Percentiles rank a stretch among this genome's conserved stretches.
phyloP scores from a whole-genome alignment of 2,329 filamentous ascomycete genomes.

The Xylaria sp. region DNA sequence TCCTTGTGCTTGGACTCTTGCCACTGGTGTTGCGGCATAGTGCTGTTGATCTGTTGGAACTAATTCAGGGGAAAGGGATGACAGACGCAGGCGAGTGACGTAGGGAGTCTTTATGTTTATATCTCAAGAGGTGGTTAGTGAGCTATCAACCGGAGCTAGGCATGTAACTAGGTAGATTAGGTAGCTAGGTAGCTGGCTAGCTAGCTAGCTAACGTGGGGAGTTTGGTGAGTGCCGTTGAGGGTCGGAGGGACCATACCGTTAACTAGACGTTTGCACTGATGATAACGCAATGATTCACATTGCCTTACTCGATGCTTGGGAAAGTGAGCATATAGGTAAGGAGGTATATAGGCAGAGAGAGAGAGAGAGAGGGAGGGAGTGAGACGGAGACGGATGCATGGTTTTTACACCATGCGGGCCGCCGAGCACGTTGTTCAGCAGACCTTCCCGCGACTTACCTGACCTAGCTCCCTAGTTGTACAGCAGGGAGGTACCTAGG shows the following conservation, averaged over 20 bases:
- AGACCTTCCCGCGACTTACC: not conserved
- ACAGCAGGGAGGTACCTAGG: too few relatives aligned
- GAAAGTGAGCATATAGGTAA: not conserved
- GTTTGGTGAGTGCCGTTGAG: too few relatives aligned
- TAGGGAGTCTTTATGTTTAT: not conserved
- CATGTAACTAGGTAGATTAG: not conserved
- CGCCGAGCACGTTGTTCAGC: not conserved
- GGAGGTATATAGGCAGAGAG: not conserved
- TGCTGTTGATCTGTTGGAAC: not conserved
- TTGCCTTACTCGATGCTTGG: not conserved
- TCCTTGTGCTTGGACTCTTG: constrained; percentile 40
- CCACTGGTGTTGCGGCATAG: constrained; percentile 39
- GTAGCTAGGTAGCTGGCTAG: too few relatives aligned
- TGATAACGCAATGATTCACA: not conserved
- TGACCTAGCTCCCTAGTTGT: too few relatives aligned
- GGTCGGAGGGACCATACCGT: constrained; percentile 5
- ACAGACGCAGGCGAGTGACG: not conserved
- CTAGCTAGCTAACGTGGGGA: too few relatives aligned
- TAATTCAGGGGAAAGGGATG: not conserved
- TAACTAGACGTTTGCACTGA: not conserved
- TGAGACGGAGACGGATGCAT: not conserved
- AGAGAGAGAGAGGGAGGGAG: not conserved
- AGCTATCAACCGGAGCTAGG: not conserved
- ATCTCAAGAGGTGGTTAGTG: constrained; percentile 3
- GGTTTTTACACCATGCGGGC: constrained; percentile 10